Conservation (phyloP, 2,329 filamentous ascomycete species). For the Trichoderma semiorbis region DNA sequence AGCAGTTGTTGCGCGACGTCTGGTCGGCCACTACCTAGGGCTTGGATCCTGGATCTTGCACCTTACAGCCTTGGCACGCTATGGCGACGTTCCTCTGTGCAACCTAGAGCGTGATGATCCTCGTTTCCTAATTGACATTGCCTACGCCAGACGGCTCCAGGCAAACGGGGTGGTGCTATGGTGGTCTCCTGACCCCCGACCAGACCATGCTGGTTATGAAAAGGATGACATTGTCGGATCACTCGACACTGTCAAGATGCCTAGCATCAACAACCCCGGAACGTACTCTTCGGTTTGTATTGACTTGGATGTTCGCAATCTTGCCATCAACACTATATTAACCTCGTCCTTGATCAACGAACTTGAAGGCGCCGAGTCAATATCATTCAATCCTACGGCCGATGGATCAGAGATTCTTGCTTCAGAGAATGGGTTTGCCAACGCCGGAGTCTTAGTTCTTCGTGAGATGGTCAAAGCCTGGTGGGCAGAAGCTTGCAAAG, state of each 20-base stretch:
- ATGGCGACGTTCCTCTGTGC: slow-evolving; percentile 91
- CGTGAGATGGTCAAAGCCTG: slow-evolving; percentile 98
- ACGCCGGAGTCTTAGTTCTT: slow-evolving; percentile 82
- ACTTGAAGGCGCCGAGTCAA: slow-evolving; percentile 81
- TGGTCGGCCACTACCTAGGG: slow-evolving; percentile 86
- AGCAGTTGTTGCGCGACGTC: slow-evolving; percentile 75
- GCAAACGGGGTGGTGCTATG: slow-evolving; percentile 91
- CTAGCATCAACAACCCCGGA: slow-evolving; percentile 85
- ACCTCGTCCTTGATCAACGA: slow-evolving; percentile 97
- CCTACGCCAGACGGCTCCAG: slow-evolving; percentile 85
- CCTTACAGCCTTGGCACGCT: slow-evolving; percentile 79
- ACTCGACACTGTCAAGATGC: slow-evolving; percentile 86
- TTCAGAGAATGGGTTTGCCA: slow-evolving; percentile 88
- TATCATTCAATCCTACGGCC: slow-evolving; percentile 67
- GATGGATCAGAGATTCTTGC: slow-evolving; percentile 57
- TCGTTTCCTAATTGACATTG: slow-evolving; percentile 90
- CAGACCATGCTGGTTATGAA: slow-evolving; percentile 95
- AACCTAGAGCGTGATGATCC: slow-evolving; percentile 95
- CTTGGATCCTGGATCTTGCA: slow-evolving; percentile 92
- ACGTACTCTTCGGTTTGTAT: slow-evolving; percentile 96
- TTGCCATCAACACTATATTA: slow-evolving; percentile 96
- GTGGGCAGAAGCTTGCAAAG: slow-evolving; percentile 92
- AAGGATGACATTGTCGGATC: slow-evolving; percentile 82
- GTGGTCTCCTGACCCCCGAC: slow-evolving; percentile 86
- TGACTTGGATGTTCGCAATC: slow-evolving; percentile 87